phyloP scores from a whole-genome alignment of 169 alveolate species.

The Cryptosporidium sp. region DNA sequence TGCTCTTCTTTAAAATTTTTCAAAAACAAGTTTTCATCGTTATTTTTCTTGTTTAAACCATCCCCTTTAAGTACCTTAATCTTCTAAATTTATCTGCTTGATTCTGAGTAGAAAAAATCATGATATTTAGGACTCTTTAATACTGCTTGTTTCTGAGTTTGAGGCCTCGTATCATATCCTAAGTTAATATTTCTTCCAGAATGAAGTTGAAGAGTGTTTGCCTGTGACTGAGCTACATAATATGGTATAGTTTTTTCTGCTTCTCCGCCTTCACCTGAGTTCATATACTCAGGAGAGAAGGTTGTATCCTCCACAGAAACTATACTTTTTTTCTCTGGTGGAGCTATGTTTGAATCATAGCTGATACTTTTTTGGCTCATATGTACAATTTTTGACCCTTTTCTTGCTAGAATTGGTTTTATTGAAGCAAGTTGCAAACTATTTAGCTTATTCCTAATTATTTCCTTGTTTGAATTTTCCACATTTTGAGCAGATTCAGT shows the following conservation, averaged over 20 bases:
- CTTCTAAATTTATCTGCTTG: not conserved
- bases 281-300: constrained; percentile 62
- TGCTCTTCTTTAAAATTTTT: not conserved
- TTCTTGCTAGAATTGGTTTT: constrained; percentile 49
- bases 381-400: constrained; percentile 36
- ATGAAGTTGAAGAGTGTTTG: constrained; percentile 59
- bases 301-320: constrained; percentile 65
- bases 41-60: not conserved
- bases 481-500: not conserved
- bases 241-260: constrained; percentile 9
- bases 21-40: too few species aligned
- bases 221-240: constrained; percentile 73
- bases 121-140: constrained; percentile 49
- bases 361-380: constrained; percentile 13
- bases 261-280: constrained; percentile 13
- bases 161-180: constrained; percentile 34
- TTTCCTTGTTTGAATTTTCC: constrained; percentile 15
- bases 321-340: constrained; percentile 36
- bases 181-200: constrained; percentile 30
- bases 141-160: not conserved
- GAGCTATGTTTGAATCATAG: constrained; percentile 19
- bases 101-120: constrained; percentile 51
- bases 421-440: constrained; percentile 41
- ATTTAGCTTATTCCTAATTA: not conserved
- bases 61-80: not conserved